Base-by-base conservation (phyloP, 2,329 filamentous ascomycete species). In the Nigrospora oryzae region DNA sequence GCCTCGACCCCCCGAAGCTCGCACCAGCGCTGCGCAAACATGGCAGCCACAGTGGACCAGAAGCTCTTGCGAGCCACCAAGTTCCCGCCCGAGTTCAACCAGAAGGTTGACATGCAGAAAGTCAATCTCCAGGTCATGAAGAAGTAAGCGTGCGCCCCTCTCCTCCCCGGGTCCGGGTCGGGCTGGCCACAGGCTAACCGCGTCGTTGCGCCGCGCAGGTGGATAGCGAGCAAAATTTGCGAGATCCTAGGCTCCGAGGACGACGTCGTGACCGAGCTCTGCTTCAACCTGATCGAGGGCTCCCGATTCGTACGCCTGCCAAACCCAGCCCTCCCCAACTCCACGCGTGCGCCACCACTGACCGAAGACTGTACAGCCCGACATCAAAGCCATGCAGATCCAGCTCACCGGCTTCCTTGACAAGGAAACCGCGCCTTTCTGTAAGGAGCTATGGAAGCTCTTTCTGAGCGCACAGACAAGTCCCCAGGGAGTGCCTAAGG, bases 81-180 rank as follows among this genome's bases (percentile, higher is more conserved):
- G 61, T 97, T 96, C 52, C 93, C 93, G 38, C 77, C 84, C 8
- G 89, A 96, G 61, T 98, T 97, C 69, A 91, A 79, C 61, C 83
- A 87, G 63, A 96, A 96, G 71, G 93, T 98, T 52, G 90, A 98
- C 71, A 95, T 94, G 80, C 81, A 83, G 56, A 97, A 97, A 71
- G 89, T 98, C 65, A 96, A 98, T 62, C 74, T 95, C 42, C 89
- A 95, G 65, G 87, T 98, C 45, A 95, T 98, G 82, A 96, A 96
- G 76, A 95, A 93, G 87, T 94, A 62, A 60, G 83, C 36, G 42
- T 30, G 23, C 8, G 17, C 17, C 19, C 36, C 16, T 14, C n/a
- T 23, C 3, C 15, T n/a, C 12, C 15, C 15, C 17, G 5, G 11
- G 2, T 15, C 17, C 36, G 31, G 14, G n/a, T 17, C 14, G 30